Percentiles rank a stretch among this genome's conserved stretches.
Conservation (phyloP, 306 rosid species). For the Hippophae gyantsensis region DNA sequence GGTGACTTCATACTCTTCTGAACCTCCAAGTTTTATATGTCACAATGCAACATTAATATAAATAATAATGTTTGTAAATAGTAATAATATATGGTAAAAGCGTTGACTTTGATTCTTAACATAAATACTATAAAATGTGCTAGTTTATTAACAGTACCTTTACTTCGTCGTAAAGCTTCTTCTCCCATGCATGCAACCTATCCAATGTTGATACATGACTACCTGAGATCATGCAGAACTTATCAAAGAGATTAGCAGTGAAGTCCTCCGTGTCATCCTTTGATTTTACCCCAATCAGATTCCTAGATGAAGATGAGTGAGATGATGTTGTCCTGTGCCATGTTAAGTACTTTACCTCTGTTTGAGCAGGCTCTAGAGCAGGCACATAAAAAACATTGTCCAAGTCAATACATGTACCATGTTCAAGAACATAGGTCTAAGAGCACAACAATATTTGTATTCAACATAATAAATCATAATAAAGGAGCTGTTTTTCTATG, state of each 20-base stretch:
- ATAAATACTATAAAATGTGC: not conserved
- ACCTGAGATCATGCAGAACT: constrained; percentile 73
- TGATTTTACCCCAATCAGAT: constrained; percentile 55
- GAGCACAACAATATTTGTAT: not conserved
- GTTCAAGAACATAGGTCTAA: constrained; percentile 4
- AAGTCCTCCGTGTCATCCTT: constrained; percentile 54
- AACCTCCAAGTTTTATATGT: too few relatives aligned
- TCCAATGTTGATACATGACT: constrained; percentile 98
- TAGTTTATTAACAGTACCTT: constrained; percentile 49
- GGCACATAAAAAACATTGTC: constrained; percentile 15
- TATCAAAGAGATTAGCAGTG: constrained; percentile 49
- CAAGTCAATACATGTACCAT: constrained; percentile 7
- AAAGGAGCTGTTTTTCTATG: not conserved
- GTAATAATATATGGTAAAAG: too few relatives aligned
- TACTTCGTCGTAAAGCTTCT: constrained; percentile 92
- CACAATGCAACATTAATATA: not conserved
- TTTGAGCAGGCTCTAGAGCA: constrained; percentile 59
- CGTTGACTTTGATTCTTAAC: not conserved
- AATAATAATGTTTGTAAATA: not conserved
- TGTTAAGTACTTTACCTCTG: constrained; percentile 57
- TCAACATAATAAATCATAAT: not conserved
- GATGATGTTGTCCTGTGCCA: constrained; percentile 88
- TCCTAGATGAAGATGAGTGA: constrained; percentile 80
- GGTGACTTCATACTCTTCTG: too few relatives aligned
- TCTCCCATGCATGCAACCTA: constrained; percentile 94